Base-by-base conservation (phyloP, 805 yeast genomes). In the Phaffomyces opuntiae region DNA sequence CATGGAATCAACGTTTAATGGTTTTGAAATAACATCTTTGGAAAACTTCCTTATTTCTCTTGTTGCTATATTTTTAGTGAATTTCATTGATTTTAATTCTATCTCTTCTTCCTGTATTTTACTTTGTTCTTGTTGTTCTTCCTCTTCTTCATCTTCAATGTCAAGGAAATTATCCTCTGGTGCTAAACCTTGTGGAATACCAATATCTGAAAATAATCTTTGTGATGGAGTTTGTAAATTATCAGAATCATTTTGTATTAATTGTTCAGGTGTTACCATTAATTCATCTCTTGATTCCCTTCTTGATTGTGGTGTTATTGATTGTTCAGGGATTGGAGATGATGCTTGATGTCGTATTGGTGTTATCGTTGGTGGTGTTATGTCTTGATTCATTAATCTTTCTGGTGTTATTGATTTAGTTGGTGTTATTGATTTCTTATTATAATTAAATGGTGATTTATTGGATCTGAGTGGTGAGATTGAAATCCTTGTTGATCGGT, bases 151-250 rank as follows among this genome's bases (percentile, higher is more conserved):
- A 3, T 27, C 34, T 4, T 29, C n/a, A 9, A 31, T 31, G 9
- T 44, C 43, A n/a, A 43, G 32, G 9, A 46, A 40, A 3, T n/a
- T 43, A 16, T 34, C 29, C 19, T 50, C 55, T 5, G 52, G 54
- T 50, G 57, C 54, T 2, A 58, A 41, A n/a, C 59, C 62, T 34
- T 52, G 54, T 2, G 62, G 62, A 9, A 54, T 46, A 3, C 58
- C 62, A 41, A 58, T 49, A 40, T 57, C 62, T 5, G 60, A 54
- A 35, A 31, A 44, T 13, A 29, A 29, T 11, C 3, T 24, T 9
- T 27, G 16, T 13, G 41, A 7, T 11, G 34, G 24, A 5, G 14
- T n/a, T 21, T 29, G 13, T 29, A 9, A 27, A 27, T 27, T 27
- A 27, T 27, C 12, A 27, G 29, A 29, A 29, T 29, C 31, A 29